Evolutionary conservation across 495 filamentous ascomycete species (phyloP).

Genomic region (Neurospora africana): DNA sequence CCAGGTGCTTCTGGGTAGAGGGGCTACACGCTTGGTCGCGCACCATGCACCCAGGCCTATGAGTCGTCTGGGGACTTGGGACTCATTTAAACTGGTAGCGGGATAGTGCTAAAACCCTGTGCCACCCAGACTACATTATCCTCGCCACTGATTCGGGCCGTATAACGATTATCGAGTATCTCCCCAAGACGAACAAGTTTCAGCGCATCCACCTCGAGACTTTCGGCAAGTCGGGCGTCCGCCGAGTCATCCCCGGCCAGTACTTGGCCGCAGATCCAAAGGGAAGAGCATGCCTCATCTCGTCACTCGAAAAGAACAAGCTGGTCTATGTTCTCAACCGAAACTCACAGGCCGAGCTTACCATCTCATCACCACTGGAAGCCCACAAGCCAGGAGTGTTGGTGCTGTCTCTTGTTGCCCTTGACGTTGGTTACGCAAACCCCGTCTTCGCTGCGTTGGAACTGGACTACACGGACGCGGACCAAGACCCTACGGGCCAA

Average conservation of each 20-base stretch:
- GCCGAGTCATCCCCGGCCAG: conserved; percentile 88
- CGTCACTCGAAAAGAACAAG: conserved; percentile 96
- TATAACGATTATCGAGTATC: conserved; percentile 87
- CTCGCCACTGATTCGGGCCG: conserved; percentile 92
- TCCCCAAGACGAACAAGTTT: conserved; percentile 77
- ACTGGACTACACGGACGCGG: conserved; percentile 82
- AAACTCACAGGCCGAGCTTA: conserved; percentile 85
- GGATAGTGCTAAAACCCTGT: conserved; percentile 49
- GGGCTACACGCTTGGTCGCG: neutral
- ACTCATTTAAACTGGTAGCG: conserved; percentile 9
- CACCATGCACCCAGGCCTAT: conserved; percentile 17
- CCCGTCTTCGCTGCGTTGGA: conserved; percentile 92
- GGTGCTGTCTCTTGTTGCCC: conserved; percentile 71
- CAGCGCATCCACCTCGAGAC: conserved; percentile 88
- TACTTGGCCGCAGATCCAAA: conserved; percentile 92
- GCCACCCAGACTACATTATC: conserved; percentile 80
- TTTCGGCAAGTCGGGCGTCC: conserved; percentile 93
- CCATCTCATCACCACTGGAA: conserved; percentile 94
- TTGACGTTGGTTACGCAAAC: conserved; percentile 96
- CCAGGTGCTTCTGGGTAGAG: conserved; percentile 32
- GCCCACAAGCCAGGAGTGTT: conserved; percentile 92
- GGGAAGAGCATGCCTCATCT: conserved; percentile 86
- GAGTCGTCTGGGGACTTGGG: conserved; percentile 5
- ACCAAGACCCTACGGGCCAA: conserved; percentile 81
- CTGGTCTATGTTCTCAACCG: conserved; percentile 97